A percentile compares a stretch with the other conserved stretches of the same genome.
phyloP scores from a whole-genome alignment of 306 rosid species.

The Macrotyloma uniflorum region DNA sequence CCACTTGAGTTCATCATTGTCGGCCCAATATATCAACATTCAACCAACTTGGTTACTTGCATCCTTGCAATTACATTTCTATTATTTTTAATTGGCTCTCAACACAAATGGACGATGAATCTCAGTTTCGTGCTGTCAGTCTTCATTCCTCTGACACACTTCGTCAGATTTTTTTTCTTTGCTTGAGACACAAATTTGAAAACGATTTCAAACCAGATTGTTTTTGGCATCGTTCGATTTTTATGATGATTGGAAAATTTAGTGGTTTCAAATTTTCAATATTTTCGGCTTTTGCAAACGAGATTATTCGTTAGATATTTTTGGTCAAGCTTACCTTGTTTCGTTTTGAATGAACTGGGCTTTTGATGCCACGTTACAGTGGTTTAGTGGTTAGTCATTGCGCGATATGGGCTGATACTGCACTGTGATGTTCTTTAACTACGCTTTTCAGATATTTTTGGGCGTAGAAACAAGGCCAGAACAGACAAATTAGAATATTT shows the following conservation, averaged over 20 bases:
- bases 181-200: conserved; percentile 2
- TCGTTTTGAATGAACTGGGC: neutral
- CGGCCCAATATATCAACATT: neutral
- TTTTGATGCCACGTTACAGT: neutral
- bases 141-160: neutral
- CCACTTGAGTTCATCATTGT: neutral
- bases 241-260: neutral
- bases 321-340: neutral
- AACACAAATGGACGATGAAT: neutral
- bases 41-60: conserved; percentile 32
- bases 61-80: neutral
- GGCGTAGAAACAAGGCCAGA: neutral
- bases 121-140: neutral
- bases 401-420: neutral
- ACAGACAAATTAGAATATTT: neutral
- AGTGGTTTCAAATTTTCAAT: neutral
- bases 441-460: neutral
- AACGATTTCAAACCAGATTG: neutral
- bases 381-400: neutral
- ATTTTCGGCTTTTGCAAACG: neutral
- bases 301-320: neutral
- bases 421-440: neutral
- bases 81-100: neutral
- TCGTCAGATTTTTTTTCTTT: neutral
- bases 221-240: neutral